Percentiles rank a stretch among this genome's conserved stretches.
These are phyloP conservation scores for Pyrenochaeta sp. DNA, from an alignment of 2,329 filamentous ascomycete genomes.

Conservation along the genomic window DNA sequence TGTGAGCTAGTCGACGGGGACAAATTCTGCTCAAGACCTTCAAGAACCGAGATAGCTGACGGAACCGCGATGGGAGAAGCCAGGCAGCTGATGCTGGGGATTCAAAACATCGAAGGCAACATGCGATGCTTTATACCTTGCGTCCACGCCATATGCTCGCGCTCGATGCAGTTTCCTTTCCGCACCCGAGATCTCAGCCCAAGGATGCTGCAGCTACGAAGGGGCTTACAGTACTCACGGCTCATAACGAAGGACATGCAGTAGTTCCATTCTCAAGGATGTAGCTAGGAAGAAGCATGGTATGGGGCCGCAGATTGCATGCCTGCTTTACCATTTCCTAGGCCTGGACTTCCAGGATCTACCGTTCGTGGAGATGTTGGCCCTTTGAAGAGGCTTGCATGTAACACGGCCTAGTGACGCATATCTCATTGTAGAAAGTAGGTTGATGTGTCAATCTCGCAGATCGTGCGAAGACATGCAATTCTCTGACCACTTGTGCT, in stretches of 20 bases:
- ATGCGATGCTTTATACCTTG: conserved; percentile 1
- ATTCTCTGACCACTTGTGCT: no score
- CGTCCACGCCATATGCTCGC: conserved; percentile 1
- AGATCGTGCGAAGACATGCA: no score
- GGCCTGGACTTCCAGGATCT: no score
- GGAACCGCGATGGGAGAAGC: conserved; percentile 1
- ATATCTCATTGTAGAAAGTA: no score
- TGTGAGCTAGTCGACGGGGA: not conserved
- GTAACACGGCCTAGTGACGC: no score
- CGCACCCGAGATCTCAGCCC: not conserved
- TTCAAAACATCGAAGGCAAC: not conserved
- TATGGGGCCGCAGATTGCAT: no score
- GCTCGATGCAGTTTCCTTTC: not conserved
- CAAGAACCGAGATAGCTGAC: not conserved
- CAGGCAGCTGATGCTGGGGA: not conserved
- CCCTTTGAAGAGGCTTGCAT: no score
- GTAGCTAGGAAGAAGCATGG: no score
- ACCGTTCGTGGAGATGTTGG: no score
- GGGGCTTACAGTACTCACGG: not conserved
- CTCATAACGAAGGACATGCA: not conserved
- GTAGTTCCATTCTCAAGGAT: no score
- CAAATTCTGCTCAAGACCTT: not conserved
- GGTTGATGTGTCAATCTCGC: no score
- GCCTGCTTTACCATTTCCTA: no score
- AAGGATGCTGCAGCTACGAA: not conserved